A percentile compares a stretch with the other conserved stretches of the same genome.
phyloP scores from a whole-genome alignment of 2,329 filamentous ascomycete genomes.

The Nemania sp. region DNA sequence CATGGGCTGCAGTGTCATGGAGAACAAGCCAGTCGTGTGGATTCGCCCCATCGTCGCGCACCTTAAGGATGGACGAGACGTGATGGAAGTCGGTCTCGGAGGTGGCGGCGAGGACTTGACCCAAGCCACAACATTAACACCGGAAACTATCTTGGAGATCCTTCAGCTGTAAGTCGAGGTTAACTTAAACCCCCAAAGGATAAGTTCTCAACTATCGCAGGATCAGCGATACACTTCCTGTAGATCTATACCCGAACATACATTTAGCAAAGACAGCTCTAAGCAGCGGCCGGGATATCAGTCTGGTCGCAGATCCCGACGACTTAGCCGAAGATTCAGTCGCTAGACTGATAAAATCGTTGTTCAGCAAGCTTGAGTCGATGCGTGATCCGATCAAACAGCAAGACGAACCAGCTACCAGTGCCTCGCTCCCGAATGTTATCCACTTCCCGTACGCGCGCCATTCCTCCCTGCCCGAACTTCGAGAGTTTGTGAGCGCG shows the following conservation, averaged over 20 bases:
- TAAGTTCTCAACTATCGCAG: conserved; percentile 30
- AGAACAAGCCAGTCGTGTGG: conserved; percentile 69
- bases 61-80: conserved; percentile 67
- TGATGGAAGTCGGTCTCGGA: conserved; percentile 81
- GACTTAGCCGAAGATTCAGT: conserved; percentile 45
- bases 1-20: conserved; percentile 66
- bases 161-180: conserved; percentile 52
- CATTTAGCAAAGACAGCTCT: conserved; percentile 42
- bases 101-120: conserved; percentile 83
- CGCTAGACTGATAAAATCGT: conserved; percentile 33
- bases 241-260: conserved; percentile 31
- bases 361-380: conserved; percentile 37
- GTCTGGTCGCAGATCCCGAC: conserved; percentile 50
- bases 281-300: conserved; percentile 51
- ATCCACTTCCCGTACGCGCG: conserved; percentile 85
- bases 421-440: conserved; percentile 51
- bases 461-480: conserved; percentile 86
- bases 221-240: conserved; percentile 15
- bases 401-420: not conserved
- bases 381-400: conserved; percentile 36
- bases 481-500: conserved; percentile 74
- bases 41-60: conserved; percentile 84
- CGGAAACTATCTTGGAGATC: conserved; percentile 65
- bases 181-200: not conserved
- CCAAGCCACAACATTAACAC: conserved; percentile 70